Base-by-base conservation (phyloP, 2,329 filamentous ascomycete species). In the Scedosporium apiospermum region DNA sequence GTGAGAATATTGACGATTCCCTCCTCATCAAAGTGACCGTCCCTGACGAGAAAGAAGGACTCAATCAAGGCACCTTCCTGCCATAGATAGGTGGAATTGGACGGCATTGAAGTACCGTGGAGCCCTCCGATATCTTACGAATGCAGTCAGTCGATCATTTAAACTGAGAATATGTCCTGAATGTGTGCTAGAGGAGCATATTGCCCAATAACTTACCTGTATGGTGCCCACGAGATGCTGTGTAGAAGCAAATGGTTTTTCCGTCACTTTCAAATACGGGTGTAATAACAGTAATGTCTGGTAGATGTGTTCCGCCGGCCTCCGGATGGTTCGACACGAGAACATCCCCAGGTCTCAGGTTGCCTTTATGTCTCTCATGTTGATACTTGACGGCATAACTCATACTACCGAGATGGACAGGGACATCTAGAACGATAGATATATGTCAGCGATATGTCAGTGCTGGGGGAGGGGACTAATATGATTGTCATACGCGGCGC, bases 71-170 rank as follows among this genome's bases (percentile, higher is more conserved):
- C 85, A 1, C 86, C 86, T 72, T 88, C 86, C 69, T 88, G 82
- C 70, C 77, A 86, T 3, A 88, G 77, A 65, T 85, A 82, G 23
- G 84, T 82, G 0, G 87, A 90, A 65, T 89, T 84, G 2, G 90
- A 88, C 2, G 91, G 91, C 91, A 95, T 95, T 1, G 87, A 90
- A 0, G 90, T 90, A 0, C 90, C 89, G 0, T 91, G 79, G 55
- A 93, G 92, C 7, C 91, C 91, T 10, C 91, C 91, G 65, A 95
- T 76, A 3, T 76, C 74, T 0, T 30, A 6, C 4, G 27, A 30
- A 30, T 30, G 27, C 6, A 30, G 27, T 30, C 4, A 30, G 27
- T 30, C 27, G 27, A 30, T 30, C 27, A 30, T 30, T 6, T 4
- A 6, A 30, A 30, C 27, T 30, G 27, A 30, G 27, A 30, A 30